phyloP scores from a whole-genome alignment of 371 early-diverging fungal genomes.

The Mucor sp. region DNA sequence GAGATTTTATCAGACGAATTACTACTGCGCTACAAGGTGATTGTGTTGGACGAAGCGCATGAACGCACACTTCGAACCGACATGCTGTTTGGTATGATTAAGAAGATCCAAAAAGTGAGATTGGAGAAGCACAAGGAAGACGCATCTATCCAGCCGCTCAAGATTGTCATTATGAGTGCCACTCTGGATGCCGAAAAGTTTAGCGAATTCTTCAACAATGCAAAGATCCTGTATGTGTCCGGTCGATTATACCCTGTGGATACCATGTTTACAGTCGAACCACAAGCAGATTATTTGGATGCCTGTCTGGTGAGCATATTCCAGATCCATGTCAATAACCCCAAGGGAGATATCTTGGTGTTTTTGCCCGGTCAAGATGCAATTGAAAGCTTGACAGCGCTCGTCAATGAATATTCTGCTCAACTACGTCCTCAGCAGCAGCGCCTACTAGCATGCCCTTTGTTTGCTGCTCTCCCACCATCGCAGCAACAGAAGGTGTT shows the following conservation, averaged over 20 bases:
- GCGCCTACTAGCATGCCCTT: slow-evolving; percentile 66
- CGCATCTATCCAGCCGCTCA: slow-evolving; percentile 62
- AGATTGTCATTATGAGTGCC: slow-evolving; percentile 97
- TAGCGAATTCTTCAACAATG: slow-evolving; percentile 87
- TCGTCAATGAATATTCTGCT: slow-evolving; percentile 69
- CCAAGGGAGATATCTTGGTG: slow-evolving; percentile 88
- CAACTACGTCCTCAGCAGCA: slow-evolving; percentile 45
- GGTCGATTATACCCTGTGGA: slow-evolving; percentile 92
- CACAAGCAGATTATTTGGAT: slow-evolving; percentile 91
- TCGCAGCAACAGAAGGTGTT: slow-evolving; percentile 91
- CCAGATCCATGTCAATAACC: slow-evolving; percentile 88
- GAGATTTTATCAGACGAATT: slow-evolving; percentile 88
- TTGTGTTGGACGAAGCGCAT: slow-evolving; percentile 99
- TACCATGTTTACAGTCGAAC: slow-evolving; percentile 73
- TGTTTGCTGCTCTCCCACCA: slow-evolving; percentile 95
- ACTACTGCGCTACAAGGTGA: slow-evolving; percentile 78
- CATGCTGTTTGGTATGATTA: slow-evolving; percentile 94
- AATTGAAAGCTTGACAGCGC: slow-evolving; percentile 85
- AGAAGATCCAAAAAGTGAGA: slow-evolving; percentile 77
- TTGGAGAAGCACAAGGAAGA: slow-evolving; percentile 41
- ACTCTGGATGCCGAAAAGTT: slow-evolving; percentile 94
- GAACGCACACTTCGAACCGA: slow-evolving; percentile 98
- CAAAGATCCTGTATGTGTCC: slow-evolving; percentile 77
- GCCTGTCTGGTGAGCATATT: slow-evolving; percentile 83
- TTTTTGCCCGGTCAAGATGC: slow-evolving; percentile 94